Percentiles rank a stretch among this genome's conserved stretches.
phyloP scores from a whole-genome alignment of 2,329 filamentous ascomycete genomes.

The Chaetomium strumarium region DNA sequence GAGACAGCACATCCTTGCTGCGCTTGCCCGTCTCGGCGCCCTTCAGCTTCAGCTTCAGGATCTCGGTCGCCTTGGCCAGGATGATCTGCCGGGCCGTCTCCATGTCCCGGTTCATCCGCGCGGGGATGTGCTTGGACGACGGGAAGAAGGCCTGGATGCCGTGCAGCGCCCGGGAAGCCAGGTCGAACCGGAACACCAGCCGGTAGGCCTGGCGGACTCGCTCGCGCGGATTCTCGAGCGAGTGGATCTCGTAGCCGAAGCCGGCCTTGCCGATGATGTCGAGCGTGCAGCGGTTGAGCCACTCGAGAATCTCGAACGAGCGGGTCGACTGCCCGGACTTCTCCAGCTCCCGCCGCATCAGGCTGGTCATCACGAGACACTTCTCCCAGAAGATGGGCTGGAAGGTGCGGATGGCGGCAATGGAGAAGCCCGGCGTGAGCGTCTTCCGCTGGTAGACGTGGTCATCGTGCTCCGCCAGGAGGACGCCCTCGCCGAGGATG shows the following conservation, averaged over 20 bases:
- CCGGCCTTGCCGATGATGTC: conserved; percentile 40
- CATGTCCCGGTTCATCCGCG: conserved; percentile 36
- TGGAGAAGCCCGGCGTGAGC: conserved; percentile 20
- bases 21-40: conserved; percentile 28
- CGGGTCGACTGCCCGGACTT: conserved; percentile 25
- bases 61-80: conserved; percentile 31
- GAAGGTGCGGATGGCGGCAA: conserved; percentile 30
- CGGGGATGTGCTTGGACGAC: conserved; percentile 33
- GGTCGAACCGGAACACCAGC: conserved; percentile 37
- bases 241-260: conserved; percentile 37
- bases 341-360: conserved; percentile 34
- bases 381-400: conserved; percentile 38
- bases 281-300: conserved; percentile 39
- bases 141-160: conserved; percentile 39
- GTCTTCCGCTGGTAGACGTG: conserved; percentile 35
- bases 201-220: conserved; percentile 37
- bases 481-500: conserved; percentile 39
- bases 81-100: conserved; percentile 32
- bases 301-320: conserved; percentile 35
- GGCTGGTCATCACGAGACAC: conserved; percentile 37
- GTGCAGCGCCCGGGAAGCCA: conserved; percentile 32
- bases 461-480: conserved; percentile 38
- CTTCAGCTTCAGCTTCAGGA: conserved; percentile 32
- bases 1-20: conserved; percentile 35
- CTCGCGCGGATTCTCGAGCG: conserved; percentile 32